phyloP scores from a whole-genome alignment of 1,284 basidiomycete genomes.

The Naganishia sp. region DNA sequence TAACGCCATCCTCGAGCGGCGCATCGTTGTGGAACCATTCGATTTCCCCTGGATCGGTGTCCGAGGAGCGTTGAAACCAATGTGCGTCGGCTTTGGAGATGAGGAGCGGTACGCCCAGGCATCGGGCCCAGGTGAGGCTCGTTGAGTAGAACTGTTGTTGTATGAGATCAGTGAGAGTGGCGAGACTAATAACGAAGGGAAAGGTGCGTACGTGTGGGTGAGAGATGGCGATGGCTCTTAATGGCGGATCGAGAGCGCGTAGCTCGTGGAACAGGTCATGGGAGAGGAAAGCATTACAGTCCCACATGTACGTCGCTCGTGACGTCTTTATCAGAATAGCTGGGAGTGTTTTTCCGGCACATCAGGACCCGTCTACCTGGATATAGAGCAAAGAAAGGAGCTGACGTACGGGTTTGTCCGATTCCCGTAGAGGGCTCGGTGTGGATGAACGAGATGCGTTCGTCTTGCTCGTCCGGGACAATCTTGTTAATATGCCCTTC shows the following conservation, averaged over 20 bases:
- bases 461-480: conserved; percentile 45
- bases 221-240: conserved; percentile 50
- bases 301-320: conserved; percentile 50
- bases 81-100: conserved; percentile 44
- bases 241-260: conserved; percentile 36
- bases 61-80: conserved; percentile 46
- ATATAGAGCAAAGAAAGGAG: not conserved
- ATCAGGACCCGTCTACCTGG: not conserved
- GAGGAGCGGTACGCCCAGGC: conserved; percentile 47
- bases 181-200: not conserved
- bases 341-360: conserved; percentile 26
- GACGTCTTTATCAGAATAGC: conserved; percentile 49
- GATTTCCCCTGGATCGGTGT: conserved; percentile 41
- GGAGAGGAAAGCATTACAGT: conserved; percentile 48
- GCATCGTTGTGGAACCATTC: conserved; percentile 41
- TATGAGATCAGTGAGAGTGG: not conserved
- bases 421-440: conserved; percentile 48
- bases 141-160: conserved; percentile 50
- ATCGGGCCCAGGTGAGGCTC: conserved; percentile 49
- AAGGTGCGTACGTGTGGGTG: conserved; percentile 49
- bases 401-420: conserved; percentile 48
- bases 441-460: conserved; percentile 42
- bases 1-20: conserved; percentile 40
- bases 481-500: conserved; percentile 37
- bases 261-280: conserved; percentile 42